Percentiles rank a stretch among this genome's conserved stretches.
Conservation (phyloP, 495 filamentous ascomycete genomes). For the Tuber calosporum region DNA sequence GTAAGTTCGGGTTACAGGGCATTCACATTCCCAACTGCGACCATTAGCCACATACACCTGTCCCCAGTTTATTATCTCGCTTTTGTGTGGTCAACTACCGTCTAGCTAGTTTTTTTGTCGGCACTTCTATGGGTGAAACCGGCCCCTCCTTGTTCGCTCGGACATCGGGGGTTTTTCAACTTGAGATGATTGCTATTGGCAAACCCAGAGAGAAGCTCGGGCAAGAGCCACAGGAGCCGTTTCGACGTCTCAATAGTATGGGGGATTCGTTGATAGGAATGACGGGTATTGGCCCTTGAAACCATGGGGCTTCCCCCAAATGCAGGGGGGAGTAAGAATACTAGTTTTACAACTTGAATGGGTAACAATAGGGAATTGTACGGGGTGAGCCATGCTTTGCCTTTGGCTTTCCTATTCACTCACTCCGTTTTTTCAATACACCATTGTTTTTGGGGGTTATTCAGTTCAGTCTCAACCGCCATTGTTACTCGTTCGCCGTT, state of each 20-base stretch:
- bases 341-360: not conserved
- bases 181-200: not conserved
- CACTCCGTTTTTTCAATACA: not conserved
- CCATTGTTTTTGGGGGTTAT: not conserved
- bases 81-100: not conserved
- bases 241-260: not conserved
- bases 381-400: not conserved
- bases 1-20: not conserved
- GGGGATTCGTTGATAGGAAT: not conserved
- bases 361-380: not conserved
- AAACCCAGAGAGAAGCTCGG: not conserved
- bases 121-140: not conserved
- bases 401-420: not conserved
- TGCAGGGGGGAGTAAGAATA: not conserved
- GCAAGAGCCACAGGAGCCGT: not conserved
- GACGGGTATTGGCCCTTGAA: not conserved
- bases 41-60: not conserved
- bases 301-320: not conserved
- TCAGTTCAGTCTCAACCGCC: not conserved
- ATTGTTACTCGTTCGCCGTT: not conserved
- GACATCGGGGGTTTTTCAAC: not conserved
- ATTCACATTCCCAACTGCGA: not conserved
- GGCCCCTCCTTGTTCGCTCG: not conserved
- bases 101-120: not conserved
- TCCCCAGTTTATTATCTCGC: not conserved